Base-by-base conservation (phyloP, 129 eudicot species). In the Dittrichia graveolens region DNA sequence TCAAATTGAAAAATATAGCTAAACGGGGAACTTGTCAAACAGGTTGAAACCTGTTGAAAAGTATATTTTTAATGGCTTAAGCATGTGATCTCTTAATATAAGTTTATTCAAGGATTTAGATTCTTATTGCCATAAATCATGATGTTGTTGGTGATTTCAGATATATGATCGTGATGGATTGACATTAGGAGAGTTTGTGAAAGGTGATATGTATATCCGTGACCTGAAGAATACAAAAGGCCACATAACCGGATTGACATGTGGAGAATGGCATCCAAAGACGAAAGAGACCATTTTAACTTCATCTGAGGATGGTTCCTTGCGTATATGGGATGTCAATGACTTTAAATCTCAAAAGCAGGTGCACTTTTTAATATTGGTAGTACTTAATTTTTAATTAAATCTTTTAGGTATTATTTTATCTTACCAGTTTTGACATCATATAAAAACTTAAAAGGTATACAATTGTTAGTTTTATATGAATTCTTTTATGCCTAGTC, bases 231-330 rank as follows among this genome's bases (percentile, higher is more conserved):
- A 95, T 72, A 95, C 99, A 9, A 95, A 95, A 84, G 99, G 99
- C 35, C 99, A 95, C 84, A 95, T 95, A 71, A 72, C 91, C 74
- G 99, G 99, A 65, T 75, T 95, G 84, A 95, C 97, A 42, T 84
- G 99, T 80, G 99, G 99, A 62, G 99, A 95, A 83, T 95, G 99
- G 99, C 93, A 95, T 74, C 99, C 99, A 13, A 88, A 83, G 74
- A 80, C 83, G 12, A 95, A 78, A 81, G 97, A 95, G 78, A 90
- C 97, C 41, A 76, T 95, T 69, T 80, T 95, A 66, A 95, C 99
- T 43, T 90, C 99, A 59, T 95, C 99, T 6, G 99, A 95, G 61
- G 99, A 95, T 81, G 99, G 99, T 68, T 95, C 99, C 4, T 64
- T 95, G 44, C 88, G 99, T 35, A 86, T 95, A 79, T 95, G 99